These are phyloP conservation scores for Acacia pycnantha DNA, from an alignment of 331 rosid genomes.

Conservation along the genomic window DNA sequence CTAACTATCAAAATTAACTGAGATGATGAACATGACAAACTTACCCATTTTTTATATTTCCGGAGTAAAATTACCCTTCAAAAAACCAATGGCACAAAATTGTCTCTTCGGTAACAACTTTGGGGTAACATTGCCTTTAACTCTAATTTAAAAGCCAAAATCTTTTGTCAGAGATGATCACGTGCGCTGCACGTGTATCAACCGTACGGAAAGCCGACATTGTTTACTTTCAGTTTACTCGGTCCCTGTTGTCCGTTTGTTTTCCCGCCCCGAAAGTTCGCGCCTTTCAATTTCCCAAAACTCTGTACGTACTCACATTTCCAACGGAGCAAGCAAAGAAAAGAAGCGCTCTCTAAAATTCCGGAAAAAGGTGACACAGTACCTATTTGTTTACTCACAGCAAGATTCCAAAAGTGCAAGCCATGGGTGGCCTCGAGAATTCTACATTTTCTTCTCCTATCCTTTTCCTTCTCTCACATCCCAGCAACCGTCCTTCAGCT, in stretches of 20 bases:
- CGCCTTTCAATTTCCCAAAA: background rate
- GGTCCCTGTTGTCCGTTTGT: background rate
- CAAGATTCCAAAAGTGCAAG: conserved; percentile 55
- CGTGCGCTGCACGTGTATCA: background rate
- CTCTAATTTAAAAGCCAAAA: background rate
- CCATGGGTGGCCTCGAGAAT: conserved; percentile 59
- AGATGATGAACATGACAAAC: too few relatives aligned
- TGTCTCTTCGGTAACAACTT: too few relatives aligned
- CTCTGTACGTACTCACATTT: conserved; percentile 17
- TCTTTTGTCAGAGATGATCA: background rate
- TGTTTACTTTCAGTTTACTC: background rate
- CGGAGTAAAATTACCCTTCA: too few relatives aligned
- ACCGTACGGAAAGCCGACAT: background rate
- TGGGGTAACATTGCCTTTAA: too few relatives aligned
- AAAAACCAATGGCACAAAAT: too few relatives aligned
- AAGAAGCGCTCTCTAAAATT: background rate
- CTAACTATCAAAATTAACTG: too few relatives aligned
- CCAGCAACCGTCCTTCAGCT: background rate
- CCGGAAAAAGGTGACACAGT: background rate
- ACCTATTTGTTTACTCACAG: conserved; percentile 7
- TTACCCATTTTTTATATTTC: too few relatives aligned
- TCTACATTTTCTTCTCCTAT: conserved; percentile 23
- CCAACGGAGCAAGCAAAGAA: conserved; percentile 45
- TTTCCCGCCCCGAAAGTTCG: background rate
- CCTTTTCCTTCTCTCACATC: conserved; percentile 6